phyloP scores from a whole-genome alignment of 176 grass and related monocot genomes.

The Triticum monococcum region DNA sequence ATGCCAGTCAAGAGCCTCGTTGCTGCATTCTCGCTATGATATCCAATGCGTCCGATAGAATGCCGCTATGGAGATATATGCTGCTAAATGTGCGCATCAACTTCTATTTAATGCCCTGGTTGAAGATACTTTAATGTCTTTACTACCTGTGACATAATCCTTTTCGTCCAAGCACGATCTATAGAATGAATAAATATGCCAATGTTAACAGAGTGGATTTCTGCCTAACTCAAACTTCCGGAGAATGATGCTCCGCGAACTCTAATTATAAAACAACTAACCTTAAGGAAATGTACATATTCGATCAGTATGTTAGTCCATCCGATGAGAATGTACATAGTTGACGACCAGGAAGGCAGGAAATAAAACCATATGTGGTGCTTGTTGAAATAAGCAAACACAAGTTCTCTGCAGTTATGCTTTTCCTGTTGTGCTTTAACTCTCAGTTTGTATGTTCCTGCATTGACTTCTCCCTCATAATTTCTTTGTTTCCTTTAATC shows the following conservation, averaged over 20 bases:
- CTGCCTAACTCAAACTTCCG: background rate
- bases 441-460: background rate
- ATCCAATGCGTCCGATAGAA: background rate
- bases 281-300: background rate
- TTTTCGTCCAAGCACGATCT: background rate
- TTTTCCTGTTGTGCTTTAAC: background rate
- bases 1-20: background rate
- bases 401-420: background rate
- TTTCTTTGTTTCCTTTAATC: conserved; percentile 14
- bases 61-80: background rate
- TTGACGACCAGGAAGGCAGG: background rate
- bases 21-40: background rate
- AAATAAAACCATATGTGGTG: background rate
- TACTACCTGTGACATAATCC: background rate
- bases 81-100: background rate
- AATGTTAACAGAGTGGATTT: background rate
- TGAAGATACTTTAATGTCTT: background rate
- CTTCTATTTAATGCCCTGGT: background rate
- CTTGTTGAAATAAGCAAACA: background rate
- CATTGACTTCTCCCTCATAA: background rate
- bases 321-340: background rate
- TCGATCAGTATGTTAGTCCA: background rate
- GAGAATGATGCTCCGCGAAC: background rate
- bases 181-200: background rate
- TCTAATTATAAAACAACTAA: background rate